Evolutionary conservation across 345 rosid species (phyloP), one percentile per base, ranked within the genome.

Genomic region (Citropsis articulata): DNA sequence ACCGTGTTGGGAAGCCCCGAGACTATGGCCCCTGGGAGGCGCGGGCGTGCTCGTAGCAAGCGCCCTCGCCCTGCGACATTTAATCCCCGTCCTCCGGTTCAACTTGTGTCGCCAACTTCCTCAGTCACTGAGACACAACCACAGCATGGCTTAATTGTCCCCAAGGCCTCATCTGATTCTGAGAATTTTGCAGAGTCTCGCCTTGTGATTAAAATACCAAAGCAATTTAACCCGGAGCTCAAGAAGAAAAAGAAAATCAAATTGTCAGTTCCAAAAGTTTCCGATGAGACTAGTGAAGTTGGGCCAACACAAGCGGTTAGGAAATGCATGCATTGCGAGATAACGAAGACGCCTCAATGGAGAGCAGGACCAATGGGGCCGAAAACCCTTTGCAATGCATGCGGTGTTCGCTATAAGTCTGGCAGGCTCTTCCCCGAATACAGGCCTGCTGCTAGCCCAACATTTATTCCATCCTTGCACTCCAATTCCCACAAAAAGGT

Each of bases 281-380:
- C 80, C 71, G 75, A 81, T 28, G 79, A 86, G 70, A 36, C 40
- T n/a, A 82, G 72, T 60, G 88, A 85, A 71, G 81, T 78, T 76
- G 80, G 82, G 19, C 40, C 86, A 31, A 65, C 84, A 7, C 86
- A 84, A 31, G 86, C 91, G 0, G 88, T 87, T 22, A 89, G 98
- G 90, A 94, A 92, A 86, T 97, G 99, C 66, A 71, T 94, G 93
- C 99, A 97, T 36, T 97, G 98, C 30, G 98, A 94, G 84, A 90
- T 94, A 42, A 97, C 98, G 2, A 92, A 91, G 89, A 97, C 99
- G 0, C 99, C 99, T 0, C 99, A 97, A 78, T 97, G 99, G 99
- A 88, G 99, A 79, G 95, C 97, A 6, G 99, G 99, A 2, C 99
- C 99, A 35, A 84, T 91, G 97, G 99, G 99, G 1, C 98, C 98